These are phyloP conservation scores for Purshia tridentata DNA, from an alignment of 306 rosid species.

Conservation along the genomic window DNA sequence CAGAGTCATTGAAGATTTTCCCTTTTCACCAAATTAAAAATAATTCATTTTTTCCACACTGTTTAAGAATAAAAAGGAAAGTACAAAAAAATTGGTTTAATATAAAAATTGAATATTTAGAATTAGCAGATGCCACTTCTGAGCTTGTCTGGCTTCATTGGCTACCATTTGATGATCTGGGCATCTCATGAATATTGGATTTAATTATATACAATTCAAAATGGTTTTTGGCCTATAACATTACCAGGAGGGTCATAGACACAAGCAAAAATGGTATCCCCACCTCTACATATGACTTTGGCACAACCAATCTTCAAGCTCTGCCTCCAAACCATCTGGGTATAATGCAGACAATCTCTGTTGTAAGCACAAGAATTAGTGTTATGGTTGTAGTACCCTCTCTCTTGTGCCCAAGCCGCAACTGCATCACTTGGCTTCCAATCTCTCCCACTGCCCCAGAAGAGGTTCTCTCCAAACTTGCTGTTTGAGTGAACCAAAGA, in stretches of 20 bases:
- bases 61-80: no score
- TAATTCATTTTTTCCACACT: no score
- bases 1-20: no score
- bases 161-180: no score
- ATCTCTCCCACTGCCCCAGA: conserved; percentile 35
- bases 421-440: conserved; percentile 36
- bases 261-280: conserved; percentile 29
- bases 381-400: conserved; percentile 19
- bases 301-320: conserved; percentile 27
- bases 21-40: no score
- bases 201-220: neutral
- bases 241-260: conserved; percentile 33
- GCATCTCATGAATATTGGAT: neutral
- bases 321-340: conserved; percentile 34
- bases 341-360: conserved; percentile 34
- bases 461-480: conserved; percentile 33
- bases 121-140: no score
- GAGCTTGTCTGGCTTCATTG: no score
- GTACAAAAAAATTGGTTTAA: no score
- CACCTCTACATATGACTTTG: conserved; percentile 21
- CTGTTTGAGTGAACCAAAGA: conserved; percentile 32
- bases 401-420: conserved; percentile 32
- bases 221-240: conserved; percentile 33
- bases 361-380: conserved; percentile 22
- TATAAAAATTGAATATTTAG: no score